phyloP scores from a whole-genome alignment of 2,329 filamentous ascomycete genomes.

The Ceratocystis alfenasii region DNA sequence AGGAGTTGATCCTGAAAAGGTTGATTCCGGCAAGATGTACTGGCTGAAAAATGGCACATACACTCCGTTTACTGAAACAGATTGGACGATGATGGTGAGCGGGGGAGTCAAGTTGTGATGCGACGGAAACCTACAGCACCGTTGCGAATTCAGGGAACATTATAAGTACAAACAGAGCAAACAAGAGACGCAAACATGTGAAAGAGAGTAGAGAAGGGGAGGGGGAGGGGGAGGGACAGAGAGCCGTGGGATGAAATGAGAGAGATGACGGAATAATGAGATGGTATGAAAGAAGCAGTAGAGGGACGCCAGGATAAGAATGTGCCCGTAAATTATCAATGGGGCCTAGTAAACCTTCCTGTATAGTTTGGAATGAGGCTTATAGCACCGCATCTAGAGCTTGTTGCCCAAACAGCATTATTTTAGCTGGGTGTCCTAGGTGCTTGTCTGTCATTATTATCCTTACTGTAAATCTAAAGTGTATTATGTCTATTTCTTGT shows the following conservation, averaged over 20 bases:
- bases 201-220: not conserved
- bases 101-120: conserved; percentile 57
- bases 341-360: not conserved
- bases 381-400: not conserved
- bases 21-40: conserved; percentile 38
- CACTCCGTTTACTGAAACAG: conserved; percentile 49
- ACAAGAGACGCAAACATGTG: not conserved
- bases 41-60: conserved; percentile 59
- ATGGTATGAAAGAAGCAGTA: not conserved
- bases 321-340: not conserved
- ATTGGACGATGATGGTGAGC: conserved; percentile 57
- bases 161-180: not conserved
- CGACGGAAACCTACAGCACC: not conserved
- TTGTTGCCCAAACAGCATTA: not conserved
- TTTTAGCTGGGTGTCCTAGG: not conserved
- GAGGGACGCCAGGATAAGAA: not conserved
- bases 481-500: not conserved
- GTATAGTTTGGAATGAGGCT: not conserved
- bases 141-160: not conserved
- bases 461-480: not conserved
- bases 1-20: conserved; percentile 52
- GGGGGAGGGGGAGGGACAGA: not conserved
- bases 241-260: not conserved
- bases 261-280: not conserved
- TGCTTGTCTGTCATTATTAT: not conserved